phyloP scores from a whole-genome alignment of 2,329 filamentous ascomycete genomes.

The Akanthomyces uredinophilus region DNA sequence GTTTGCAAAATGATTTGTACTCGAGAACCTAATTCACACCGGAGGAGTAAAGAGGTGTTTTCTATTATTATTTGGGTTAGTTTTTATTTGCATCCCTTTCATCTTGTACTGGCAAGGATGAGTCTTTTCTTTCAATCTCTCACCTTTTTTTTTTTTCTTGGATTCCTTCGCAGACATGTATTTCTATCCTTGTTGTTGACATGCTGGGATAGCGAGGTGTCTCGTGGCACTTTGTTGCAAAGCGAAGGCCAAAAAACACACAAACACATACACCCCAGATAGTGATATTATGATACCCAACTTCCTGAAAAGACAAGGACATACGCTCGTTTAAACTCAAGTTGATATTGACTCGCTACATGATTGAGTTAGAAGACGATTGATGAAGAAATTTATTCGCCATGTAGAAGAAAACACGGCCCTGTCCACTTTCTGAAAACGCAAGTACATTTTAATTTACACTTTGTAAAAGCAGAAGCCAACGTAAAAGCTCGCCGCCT shows the following conservation, averaged over 20 bases:
- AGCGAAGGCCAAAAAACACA: neutral
- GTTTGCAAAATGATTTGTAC: slow-evolving; percentile 12
- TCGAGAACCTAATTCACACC: slow-evolving; percentile 3
- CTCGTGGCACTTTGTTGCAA: neutral
- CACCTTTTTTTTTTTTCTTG: neutral
- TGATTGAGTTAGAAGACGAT: no score
- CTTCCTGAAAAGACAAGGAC: slow-evolving; percentile 4
- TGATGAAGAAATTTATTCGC: neutral
- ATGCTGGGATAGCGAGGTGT: neutral
- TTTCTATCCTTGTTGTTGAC: neutral
- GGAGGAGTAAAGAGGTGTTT: slow-evolving; percentile 10
- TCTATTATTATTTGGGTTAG: neutral
- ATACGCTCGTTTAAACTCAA: slow-evolving; percentile 7
- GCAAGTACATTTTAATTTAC: slow-evolving; percentile 33
- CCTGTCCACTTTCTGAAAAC: neutral
- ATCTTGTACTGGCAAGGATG: neutral
- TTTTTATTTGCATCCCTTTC: slow-evolving; percentile 3
- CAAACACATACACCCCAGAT: slow-evolving; percentile 8
- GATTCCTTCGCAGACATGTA: neutral
- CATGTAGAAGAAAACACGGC: neutral
- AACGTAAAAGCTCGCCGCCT: slow-evolving; percentile 86
- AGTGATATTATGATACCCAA: slow-evolving; percentile 19
- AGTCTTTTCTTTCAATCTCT: neutral
- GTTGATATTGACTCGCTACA: neutral
- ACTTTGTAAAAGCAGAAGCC: slow-evolving; percentile 98